Evolutionary conservation across 352 stramenopile species (phyloP).

Genomic region (Phytophthora brassicae): DNA sequence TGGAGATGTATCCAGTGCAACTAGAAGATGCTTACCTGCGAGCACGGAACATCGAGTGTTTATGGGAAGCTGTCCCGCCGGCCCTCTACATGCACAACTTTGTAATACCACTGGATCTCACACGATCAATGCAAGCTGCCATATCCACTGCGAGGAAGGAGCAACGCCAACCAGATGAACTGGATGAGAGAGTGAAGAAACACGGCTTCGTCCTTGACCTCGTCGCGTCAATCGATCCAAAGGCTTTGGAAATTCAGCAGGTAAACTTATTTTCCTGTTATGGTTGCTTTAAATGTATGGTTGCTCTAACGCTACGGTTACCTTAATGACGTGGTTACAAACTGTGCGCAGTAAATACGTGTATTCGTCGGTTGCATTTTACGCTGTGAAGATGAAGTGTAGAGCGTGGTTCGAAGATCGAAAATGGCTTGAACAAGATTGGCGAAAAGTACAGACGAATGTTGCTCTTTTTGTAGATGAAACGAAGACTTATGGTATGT

Average conservation of each 20-base stretch:
- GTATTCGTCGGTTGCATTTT: not conserved
- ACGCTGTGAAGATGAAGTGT: not conserved
- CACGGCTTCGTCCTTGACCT: constrained; percentile 3
- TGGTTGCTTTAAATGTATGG: constrained; percentile 10
- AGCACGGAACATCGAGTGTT: not conserved
- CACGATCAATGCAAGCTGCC: constrained; percentile 1
- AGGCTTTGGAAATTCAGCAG: constrained; percentile 1
- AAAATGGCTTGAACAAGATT: constrained; percentile 14
- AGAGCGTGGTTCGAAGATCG: constrained; percentile 8
- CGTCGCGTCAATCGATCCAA: not conserved
- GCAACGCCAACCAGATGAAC: not conserved
- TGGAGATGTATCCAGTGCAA: constrained; percentile 6
- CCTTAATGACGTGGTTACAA: too few relatives aligned
- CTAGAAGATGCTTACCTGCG: constrained; percentile 10
- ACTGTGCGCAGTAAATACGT: constrained; percentile 2
- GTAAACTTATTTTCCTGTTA: constrained; percentile 10
- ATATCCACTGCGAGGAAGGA: not conserved
- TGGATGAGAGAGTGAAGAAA: not conserved
- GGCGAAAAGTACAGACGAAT: not conserved
- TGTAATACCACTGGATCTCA: constrained; percentile 2
- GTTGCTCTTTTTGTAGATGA: not conserved
- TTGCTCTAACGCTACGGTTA: not conserved
- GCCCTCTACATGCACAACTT: constrained; percentile 4
- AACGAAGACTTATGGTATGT: not conserved
- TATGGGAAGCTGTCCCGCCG: not conserved